Evolutionary conservation across 176 grass and related monocot species (phyloP).

Genomic region (Avena insularis): DNA sequence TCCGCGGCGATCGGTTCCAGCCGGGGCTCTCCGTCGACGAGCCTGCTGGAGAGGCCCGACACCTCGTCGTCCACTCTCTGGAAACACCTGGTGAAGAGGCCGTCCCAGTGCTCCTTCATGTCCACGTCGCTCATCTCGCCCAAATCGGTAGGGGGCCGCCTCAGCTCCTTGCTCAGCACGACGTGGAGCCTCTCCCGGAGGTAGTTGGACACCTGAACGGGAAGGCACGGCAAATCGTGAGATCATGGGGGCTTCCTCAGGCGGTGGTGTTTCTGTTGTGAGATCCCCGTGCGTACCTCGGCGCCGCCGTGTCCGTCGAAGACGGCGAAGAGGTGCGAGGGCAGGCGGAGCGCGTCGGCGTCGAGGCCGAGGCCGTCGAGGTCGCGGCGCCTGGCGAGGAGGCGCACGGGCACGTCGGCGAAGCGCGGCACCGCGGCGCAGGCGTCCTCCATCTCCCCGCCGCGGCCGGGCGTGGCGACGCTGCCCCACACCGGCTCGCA

Average conservation of each 20-base stretch:
- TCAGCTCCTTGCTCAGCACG: slow-evolving; percentile 53
- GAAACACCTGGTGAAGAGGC: slow-evolving; percentile 57
- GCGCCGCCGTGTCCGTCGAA: slow-evolving; percentile 82
- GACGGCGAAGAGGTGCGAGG: slow-evolving; percentile 69
- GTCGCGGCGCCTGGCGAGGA: slow-evolving; percentile 55
- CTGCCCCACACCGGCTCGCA: slow-evolving; percentile 71
- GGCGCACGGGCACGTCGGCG: slow-evolving; percentile 66
- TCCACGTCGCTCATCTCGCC: slow-evolving; percentile 33
- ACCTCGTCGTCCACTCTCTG: slow-evolving; percentile 72
- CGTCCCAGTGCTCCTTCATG: slow-evolving; percentile 76
- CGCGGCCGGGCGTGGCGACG: slow-evolving; percentile 59
- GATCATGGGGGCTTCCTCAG: not conserved
- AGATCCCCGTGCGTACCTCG: slow-evolving; percentile 44
- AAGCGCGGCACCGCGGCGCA: slow-evolving; percentile 56
- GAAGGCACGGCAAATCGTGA: not conserved
- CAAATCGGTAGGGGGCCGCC: not conserved
- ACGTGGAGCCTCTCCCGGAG: slow-evolving; percentile 63
- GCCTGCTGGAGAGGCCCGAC: slow-evolving; percentile 47
- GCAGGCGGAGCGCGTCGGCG: slow-evolving; percentile 53
- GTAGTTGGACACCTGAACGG: slow-evolving; percentile 55
- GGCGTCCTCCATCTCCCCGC: slow-evolving; percentile 88
- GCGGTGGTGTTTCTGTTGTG: not conserved
- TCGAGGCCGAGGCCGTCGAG: slow-evolving; percentile 64
- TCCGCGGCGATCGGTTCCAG: slow-evolving; percentile 46
- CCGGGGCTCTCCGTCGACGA: not conserved